Conservation (phyloP, 2,329 filamentous ascomycete genomes). For the Beauveria sp. region DNA sequence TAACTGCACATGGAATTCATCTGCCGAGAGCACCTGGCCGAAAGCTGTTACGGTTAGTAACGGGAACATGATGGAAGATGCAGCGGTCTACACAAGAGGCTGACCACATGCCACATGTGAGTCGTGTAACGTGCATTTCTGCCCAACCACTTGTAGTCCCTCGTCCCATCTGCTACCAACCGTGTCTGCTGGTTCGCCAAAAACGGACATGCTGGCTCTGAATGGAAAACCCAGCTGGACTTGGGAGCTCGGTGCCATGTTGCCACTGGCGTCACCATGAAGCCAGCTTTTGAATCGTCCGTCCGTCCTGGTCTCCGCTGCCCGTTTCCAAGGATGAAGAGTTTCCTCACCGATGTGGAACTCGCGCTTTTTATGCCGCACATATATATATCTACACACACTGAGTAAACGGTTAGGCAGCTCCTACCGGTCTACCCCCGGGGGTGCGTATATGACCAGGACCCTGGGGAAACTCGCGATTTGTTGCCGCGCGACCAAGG, state of each 20-base stretch:
- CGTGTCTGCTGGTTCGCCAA: background rate
- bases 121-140: conserved; percentile 5
- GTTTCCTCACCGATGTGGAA: conserved; percentile 9
- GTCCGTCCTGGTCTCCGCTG: background rate
- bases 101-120: background rate
- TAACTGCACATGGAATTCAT: background rate
- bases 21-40: background rate
- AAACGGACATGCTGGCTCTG: background rate
- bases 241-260: background rate
- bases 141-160: background rate
- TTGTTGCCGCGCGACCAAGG: background rate
- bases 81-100: background rate
- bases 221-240: background rate
- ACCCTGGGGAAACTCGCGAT: background rate
- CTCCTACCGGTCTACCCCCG: background rate
- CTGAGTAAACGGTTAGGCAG: background rate
- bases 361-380: background rate
- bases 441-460: background rate
- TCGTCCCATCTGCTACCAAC: background rate
- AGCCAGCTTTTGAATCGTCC: background rate
- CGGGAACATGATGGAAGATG: background rate
- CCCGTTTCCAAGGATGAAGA: background rate
- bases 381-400: too few species aligned
- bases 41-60: background rate
- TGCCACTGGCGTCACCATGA: background rate